These are phyloP conservation scores for Populus ilicifolia DNA, from an alignment of 345 rosid species.

Conservation along the genomic window DNA sequence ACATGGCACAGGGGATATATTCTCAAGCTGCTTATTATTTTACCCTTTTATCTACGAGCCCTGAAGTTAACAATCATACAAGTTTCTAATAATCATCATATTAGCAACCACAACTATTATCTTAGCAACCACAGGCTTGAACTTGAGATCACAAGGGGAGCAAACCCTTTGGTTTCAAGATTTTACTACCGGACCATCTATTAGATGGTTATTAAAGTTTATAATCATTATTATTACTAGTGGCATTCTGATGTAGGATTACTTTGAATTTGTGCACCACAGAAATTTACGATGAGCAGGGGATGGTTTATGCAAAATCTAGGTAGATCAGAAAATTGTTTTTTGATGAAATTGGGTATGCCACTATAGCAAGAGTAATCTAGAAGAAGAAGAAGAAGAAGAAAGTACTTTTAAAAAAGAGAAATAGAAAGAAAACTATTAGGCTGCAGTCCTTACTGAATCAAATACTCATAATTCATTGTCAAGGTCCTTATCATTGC, in stretches of 20 bases:
- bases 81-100: no score
- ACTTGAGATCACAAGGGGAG: no score
- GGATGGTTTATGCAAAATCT: no score
- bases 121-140: no score
- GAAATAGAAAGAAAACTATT: no score
- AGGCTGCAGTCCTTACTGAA: neutral
- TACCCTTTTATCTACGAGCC: neutral
- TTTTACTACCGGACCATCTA: no score
- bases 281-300: neutral
- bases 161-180: no score
- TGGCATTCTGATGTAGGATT: neutral
- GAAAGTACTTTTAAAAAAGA: no score
- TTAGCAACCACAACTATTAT: no score
- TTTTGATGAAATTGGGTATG: neutral
- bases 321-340: neutral
- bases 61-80: no score
- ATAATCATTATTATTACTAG: no score
- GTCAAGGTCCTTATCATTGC: neutral
- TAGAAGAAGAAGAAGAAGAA: neutral
- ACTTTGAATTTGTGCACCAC: neutral
- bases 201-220: neutral
- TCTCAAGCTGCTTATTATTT: neutral
- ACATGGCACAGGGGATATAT: neutral
- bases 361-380: neutral
- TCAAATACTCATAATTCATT: neutral